Base-by-base conservation (phyloP, 2,329 filamentous ascomycete species). In the Aspergillus brunneoviolaceus region DNA sequence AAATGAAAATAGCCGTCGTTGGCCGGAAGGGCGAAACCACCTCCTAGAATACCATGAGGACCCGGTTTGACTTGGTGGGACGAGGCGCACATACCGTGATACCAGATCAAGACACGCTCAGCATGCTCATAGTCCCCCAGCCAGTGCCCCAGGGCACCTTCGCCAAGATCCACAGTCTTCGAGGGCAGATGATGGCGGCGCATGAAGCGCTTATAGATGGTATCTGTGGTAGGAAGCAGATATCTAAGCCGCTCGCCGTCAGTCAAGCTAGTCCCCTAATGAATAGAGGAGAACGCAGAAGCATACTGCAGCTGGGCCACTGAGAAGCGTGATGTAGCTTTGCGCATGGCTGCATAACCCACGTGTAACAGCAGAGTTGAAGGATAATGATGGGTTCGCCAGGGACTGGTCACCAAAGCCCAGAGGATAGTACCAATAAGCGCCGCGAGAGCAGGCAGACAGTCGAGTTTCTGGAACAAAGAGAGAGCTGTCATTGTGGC, bases 11-110 rank as follows among this genome's bases (percentile, higher is more conserved):
- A 82, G 48, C 76, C 80, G 6, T 77, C 63, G 5, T 71, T 72
- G 7, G 78, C 79, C 2, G 84, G 77, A 7, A 84, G 59, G 2
- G 79, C 79, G 66, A 85, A 88, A 5, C 85, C 85, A 49, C 85
- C 85, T 16, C 83, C 82, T 85, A 39, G 14, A 29, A 12, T 3
- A 2, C 31, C 23, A 6, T 49, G 10, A 3, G 2, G 25, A n/a
- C n/a, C 25, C n/a, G 23, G 27, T 23, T 6, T 42, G 16, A 53
- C n/a, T 6, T 16, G 12, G 3, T 31, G 31, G 10, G 31, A 14
- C 27, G 9, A 19, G n/a, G 9, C 2, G 27, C 33, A 49, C 65
- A 35, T 55, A 77, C 74, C 75, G 45, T 76, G 73, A 54, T 70
- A 77, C 70, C 70, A 79, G 51, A 78, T 66, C n/a, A 79, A 58